These are phyloP conservation scores for Teunomyces cretensis DNA, from an alignment of 805 yeast genomes.

Conservation along the genomic window DNA sequence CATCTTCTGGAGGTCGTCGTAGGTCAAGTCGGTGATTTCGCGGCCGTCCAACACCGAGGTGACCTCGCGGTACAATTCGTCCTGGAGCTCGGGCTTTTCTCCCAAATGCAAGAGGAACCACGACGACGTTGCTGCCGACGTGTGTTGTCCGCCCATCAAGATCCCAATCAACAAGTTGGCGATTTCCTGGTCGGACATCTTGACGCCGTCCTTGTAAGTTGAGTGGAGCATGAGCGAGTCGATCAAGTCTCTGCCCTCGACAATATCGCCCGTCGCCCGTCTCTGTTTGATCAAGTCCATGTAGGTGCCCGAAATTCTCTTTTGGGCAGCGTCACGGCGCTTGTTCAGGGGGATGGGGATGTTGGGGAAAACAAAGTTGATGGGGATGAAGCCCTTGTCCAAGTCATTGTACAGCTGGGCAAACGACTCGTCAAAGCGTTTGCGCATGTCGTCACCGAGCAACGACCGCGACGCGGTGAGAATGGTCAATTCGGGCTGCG, in stretches of 20 bases:
- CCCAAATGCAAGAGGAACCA: slow-evolving; percentile 92
- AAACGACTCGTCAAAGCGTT: slow-evolving; percentile 73
- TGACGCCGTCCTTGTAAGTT: slow-evolving; percentile 87
- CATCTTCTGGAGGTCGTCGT: slow-evolving; percentile 80
- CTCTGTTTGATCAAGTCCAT: slow-evolving; percentile 73
- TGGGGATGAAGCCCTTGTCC: slow-evolving; percentile 94
- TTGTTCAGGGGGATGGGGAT: slow-evolving; percentile 82
- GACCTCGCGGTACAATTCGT: slow-evolving; percentile 76
- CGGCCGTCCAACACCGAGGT: slow-evolving; percentile 53
- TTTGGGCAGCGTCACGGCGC: slow-evolving; percentile 84
- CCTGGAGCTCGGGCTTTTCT: slow-evolving; percentile 80
- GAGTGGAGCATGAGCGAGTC: slow-evolving; percentile 80
- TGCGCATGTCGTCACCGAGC: slow-evolving; percentile 88
- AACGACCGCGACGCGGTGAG: slow-evolving; percentile 92
- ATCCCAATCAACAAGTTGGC: slow-evolving; percentile 92
- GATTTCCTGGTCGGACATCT: slow-evolving; percentile 92
- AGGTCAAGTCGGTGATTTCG: slow-evolving; percentile 55
- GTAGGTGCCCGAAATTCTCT: slow-evolving; percentile 74
- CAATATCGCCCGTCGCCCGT: slow-evolving; percentile 69
- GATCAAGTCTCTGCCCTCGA: slow-evolving; percentile 71
- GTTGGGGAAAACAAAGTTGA: slow-evolving; percentile 92
- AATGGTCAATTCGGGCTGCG: slow-evolving; percentile 93
- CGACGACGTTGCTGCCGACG: slow-evolving; percentile 92
- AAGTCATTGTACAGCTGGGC: slow-evolving; percentile 85
- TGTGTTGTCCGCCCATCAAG: slow-evolving; percentile 98